Conservation (phyloP, 2,329 filamentous ascomycete species). For the Phyllosticta citrichinensis region DNA sequence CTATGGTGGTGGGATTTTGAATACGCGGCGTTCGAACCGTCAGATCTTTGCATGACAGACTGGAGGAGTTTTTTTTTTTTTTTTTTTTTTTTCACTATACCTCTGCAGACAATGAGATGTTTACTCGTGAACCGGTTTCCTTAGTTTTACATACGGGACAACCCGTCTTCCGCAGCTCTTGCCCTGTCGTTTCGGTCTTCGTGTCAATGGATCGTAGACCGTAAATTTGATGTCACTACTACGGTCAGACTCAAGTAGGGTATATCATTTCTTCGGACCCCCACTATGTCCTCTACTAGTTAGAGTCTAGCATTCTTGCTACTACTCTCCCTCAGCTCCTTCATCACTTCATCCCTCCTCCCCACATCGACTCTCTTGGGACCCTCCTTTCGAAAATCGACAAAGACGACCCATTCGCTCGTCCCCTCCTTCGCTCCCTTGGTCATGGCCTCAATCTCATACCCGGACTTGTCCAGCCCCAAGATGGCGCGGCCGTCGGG, state of each 20-base stretch:
- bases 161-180: too few species aligned
- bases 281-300: too few species aligned
- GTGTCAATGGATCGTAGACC: too few species aligned
- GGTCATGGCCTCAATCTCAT: slow-evolving; percentile 38
- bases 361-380: slow-evolving; percentile 46
- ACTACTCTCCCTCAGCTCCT: slow-evolving; percentile 47
- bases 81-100: neutral
- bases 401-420: slow-evolving; percentile 45
- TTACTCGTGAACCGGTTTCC: neutral
- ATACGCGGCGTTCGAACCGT: neutral
- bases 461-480: slow-evolving; percentile 44
- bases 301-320: slow-evolving; percentile 37
- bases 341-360: slow-evolving; percentile 34
- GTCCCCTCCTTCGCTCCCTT: slow-evolving; percentile 38
- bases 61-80: neutral
- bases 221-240: too few species aligned
- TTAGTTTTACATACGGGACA: neutral
- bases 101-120: neutral
- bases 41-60: neutral
- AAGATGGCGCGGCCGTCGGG: slow-evolving; percentile 44
- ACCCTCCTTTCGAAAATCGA: slow-evolving; percentile 47
- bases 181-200: too few species aligned
- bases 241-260: too few species aligned
- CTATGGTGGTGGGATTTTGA: neutral
- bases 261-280: too few species aligned